Conservation (phyloP, 805 yeast species). For the Huiozyma naganishii region DNA sequence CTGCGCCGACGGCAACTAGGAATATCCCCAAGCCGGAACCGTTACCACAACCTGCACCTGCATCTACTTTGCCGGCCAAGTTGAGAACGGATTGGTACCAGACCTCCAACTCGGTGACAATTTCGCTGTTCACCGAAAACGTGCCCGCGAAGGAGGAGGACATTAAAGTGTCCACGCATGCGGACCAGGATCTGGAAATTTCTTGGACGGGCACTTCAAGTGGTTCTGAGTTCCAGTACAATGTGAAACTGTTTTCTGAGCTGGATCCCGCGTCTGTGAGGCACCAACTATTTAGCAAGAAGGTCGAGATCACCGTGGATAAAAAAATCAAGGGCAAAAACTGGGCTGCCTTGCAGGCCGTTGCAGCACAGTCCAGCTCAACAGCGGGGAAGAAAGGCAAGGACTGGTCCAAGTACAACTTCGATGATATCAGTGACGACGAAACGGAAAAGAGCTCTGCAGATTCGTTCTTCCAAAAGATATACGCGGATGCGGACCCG, state of each 20-base stretch:
- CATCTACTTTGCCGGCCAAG: conserved; percentile 6
- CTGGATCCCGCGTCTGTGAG: conserved; percentile 39
- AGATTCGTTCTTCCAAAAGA: conserved; percentile 59
- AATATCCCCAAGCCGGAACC: not conserved
- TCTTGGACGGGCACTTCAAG: conserved; percentile 14
- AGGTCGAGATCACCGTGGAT: conserved; percentile 55
- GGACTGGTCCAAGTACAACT: conserved; percentile 59
- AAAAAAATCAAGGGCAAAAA: conserved; percentile 33
- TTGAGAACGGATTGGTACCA: conserved; percentile 69
- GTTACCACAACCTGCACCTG: not conserved
- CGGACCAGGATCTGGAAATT: conserved; percentile 25
- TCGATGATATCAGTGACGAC: conserved; percentile 35
- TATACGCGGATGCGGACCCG: conserved; percentile 73
- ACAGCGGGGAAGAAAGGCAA: conserved; percentile 32
- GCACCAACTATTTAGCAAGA: conserved; percentile 52
- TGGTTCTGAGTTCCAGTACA: conserved; percentile 47
- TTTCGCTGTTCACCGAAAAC: conserved; percentile 62
- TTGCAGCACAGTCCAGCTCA: not conserved
- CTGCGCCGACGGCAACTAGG: not conserved
- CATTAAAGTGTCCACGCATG: conserved; percentile 32
- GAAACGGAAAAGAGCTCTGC: conserved; percentile 39
- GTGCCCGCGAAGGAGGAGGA: conserved; percentile 36
- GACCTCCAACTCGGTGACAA: conserved; percentile 40
- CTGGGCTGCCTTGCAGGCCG: conserved; percentile 44
- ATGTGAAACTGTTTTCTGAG: conserved; percentile 39